Evolutionary conservation across 225 moss, liverwort and hornwort species (phyloP).

Genomic region (Pleurozium schreberi): DNA sequence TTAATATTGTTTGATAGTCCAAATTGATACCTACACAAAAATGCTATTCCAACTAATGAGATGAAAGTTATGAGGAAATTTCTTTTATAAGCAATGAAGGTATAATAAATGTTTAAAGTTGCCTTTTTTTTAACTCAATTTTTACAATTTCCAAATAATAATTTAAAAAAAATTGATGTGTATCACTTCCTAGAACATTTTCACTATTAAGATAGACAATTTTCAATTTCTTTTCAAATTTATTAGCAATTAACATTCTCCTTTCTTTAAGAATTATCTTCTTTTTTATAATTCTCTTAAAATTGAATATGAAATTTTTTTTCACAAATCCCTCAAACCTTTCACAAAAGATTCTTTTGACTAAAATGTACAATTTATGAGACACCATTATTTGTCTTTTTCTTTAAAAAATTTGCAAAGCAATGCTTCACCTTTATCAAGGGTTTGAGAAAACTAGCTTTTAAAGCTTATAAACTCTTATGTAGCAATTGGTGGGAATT

Average conservation of each 20-base stretch:
- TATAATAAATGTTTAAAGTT: not conserved
- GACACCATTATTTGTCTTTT: too few relatives aligned
- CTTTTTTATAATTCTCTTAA: not conserved
- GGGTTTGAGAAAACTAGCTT: not conserved
- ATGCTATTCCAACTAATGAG: too few relatives aligned
- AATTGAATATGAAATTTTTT: not conserved
- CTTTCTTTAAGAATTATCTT: not conserved
- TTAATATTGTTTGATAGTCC: too few relatives aligned
- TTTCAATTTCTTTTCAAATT: not conserved
- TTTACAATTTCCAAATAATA: not conserved
- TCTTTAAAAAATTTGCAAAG: not conserved
- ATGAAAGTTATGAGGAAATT: not conserved
- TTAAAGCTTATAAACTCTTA: accelerated
- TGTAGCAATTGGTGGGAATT: not conserved
- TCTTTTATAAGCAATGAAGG: not conserved
- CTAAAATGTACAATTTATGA: not conserved
- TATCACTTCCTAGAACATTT: not conserved
- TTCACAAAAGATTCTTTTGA: too few relatives aligned
- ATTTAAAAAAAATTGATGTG: too few relatives aligned
- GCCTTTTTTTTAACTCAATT: not conserved
- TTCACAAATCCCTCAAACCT: too few relatives aligned
- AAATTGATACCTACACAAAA: not conserved
- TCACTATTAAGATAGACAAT: too few relatives aligned
- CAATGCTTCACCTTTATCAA: too few relatives aligned
- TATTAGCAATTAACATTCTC: not conserved